phyloP scores from a whole-genome alignment of 2,329 filamentous ascomycete genomes.

The Paecilomyces dactylethromorphus region DNA sequence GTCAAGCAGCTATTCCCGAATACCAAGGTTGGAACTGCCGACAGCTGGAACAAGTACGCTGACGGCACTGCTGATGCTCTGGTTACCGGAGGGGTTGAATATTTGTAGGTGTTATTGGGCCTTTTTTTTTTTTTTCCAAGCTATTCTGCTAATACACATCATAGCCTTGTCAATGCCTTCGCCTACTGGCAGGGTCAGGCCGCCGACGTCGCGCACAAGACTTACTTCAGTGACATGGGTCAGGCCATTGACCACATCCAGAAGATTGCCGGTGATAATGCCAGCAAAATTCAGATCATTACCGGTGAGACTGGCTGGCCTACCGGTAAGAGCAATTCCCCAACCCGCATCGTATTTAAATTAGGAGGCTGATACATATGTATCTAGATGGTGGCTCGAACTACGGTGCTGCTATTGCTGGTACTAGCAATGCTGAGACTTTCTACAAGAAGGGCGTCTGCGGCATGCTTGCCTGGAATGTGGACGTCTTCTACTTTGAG shows the following conservation, averaged over 20 bases:
- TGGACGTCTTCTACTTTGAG: slow-evolving; percentile 68
- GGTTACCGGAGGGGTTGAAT: slow-evolving; percentile 53
- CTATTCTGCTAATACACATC: neutral
- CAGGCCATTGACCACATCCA: slow-evolving; percentile 60
- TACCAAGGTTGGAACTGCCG: slow-evolving; percentile 60
- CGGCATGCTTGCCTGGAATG: slow-evolving; percentile 57
- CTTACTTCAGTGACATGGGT: slow-evolving; percentile 62
- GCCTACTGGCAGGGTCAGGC: slow-evolving; percentile 64
- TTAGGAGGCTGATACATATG: neutral
- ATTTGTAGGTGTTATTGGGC: slow-evolving; percentile 41
- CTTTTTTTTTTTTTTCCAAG: neutral
- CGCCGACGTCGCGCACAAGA: slow-evolving; percentile 52
- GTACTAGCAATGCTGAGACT: slow-evolving; percentile 50
- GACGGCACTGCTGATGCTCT: slow-evolving; percentile 62
- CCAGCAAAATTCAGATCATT: slow-evolving; percentile 56
- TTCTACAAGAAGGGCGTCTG: slow-evolving; percentile 61
- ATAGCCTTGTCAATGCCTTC: slow-evolving; percentile 60
- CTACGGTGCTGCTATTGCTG: slow-evolving; percentile 56
- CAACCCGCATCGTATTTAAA: neutral
- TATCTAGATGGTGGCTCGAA: slow-evolving; percentile 47
- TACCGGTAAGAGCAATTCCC: slow-evolving; percentile 33
- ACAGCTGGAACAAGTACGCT: slow-evolving; percentile 66
- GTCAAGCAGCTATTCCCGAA: slow-evolving; percentile 51
- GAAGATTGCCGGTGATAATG: slow-evolving; percentile 45
- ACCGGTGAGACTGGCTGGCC: slow-evolving; percentile 66